Evolutionary conservation across 495 filamentous ascomycete genomes (phyloP), one percentile per base, ranked within the genome.

Genomic region (Aspergillus hancockii): DNA sequence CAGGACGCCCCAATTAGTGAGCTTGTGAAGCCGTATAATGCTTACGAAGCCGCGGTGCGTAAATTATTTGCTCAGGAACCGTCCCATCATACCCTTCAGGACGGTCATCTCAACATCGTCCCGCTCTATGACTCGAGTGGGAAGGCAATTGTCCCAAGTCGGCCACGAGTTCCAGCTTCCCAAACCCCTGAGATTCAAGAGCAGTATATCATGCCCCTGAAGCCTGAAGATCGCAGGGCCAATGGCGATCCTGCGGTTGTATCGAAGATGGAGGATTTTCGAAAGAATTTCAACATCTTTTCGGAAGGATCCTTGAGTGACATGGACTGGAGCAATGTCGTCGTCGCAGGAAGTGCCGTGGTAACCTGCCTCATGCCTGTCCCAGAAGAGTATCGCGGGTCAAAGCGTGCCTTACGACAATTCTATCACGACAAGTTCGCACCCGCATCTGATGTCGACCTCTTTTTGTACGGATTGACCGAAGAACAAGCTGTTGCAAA

Each of bases 381-480:
- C 30, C 90, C 90, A 0, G 72, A 83, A 0, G 67, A 87, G 60
- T 83, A 87, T 68, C 81, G 73, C 38, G 69, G 76, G 21, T 87
- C 85, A 18, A 91, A 90, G 77, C 80, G 83, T 59, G 72, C 65
- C 9, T 60, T 76, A 60, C 85, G 90, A 38, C 75, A 89, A 41
- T 93, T 88, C 68, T 95, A 93, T 62, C 83, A 95, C 62, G 84
- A 93, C 61, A 81, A 85, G 55, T 84, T 93, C 64, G 86, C 87
- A 7, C 90, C 90, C 0, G 89, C 90, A 1, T 92, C 89, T 3
- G 91, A 95, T 71, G 88, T 95, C 25, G 90, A 95, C 70, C 77
- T 95, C 18, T 95, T 93, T 71, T 65, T 95, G 19, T 90, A 92
- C 63, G 90, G 90, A 0, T 75, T 95, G 62, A 84, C 79, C 25